Conservation (phyloP, 2,329 filamentous ascomycete genomes). For the Blumeriella jaapii region DNA sequence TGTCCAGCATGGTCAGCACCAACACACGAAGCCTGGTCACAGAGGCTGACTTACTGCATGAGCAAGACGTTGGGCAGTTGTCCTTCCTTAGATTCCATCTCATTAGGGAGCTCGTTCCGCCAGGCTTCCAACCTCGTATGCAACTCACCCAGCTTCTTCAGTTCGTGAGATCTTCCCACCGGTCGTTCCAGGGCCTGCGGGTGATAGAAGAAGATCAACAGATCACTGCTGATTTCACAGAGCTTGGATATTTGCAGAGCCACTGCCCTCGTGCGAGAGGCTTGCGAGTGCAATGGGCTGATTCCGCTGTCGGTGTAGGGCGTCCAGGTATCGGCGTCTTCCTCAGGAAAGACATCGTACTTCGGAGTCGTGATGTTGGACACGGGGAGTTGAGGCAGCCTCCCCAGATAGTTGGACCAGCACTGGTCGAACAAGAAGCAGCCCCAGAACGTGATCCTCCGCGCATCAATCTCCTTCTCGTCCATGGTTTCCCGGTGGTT, state of each 20-base stretch:
- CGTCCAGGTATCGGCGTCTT: conserved; percentile 77
- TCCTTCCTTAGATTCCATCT: conserved; percentile 82
- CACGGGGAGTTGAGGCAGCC: conserved; percentile 74
- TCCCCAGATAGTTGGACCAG: conserved; percentile 94
- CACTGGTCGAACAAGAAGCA: conserved; percentile 98
- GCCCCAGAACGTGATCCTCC: conserved; percentile 91
- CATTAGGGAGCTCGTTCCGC: conserved; percentile 71
- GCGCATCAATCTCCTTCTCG: conserved; percentile 78
- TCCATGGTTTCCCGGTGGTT: conserved; percentile 49
- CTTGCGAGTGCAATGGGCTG: conserved; percentile 60
- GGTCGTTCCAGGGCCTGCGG: conserved; percentile 53
- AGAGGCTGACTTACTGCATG: conserved; percentile 59
- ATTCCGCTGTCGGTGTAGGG: conserved; percentile 81
- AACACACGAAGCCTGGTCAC: background rate
- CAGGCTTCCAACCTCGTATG: conserved; percentile 84
- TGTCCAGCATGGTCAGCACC: conserved; percentile 34
- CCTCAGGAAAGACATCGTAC: conserved; percentile 79
- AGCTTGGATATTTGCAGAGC: conserved; percentile 72
- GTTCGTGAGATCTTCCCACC: conserved; percentile 66
- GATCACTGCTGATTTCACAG: conserved; percentile 87
- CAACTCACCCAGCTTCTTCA: conserved; percentile 87
- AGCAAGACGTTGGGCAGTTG: conserved; percentile 72
- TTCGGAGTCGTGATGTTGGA: conserved; percentile 75
- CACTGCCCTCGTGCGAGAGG: conserved; percentile 70
- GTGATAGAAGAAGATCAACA: conserved; percentile 85